Evolutionary conservation across 345 rosid species (phyloP), one percentile per base, ranked within the genome.

Genomic region (Turritis glabra): DNA sequence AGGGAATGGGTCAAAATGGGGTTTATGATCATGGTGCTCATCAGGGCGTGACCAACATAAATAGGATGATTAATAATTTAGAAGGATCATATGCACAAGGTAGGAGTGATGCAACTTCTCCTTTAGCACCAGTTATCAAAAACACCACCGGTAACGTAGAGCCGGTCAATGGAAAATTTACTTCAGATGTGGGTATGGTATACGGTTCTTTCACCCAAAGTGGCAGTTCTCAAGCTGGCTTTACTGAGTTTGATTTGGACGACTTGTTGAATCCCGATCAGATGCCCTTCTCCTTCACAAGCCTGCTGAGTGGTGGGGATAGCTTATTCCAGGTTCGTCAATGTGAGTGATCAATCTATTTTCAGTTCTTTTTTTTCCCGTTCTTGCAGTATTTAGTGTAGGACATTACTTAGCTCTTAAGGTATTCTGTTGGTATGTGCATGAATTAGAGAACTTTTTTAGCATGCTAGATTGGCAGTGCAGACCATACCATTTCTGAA

Each of bases 231-330:
- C 89, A 77, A 66, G 77, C 44, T 32, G 72, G 69, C 15, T 74
- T 64, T 64, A 51, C 54, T 8, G 79, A 69, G 50, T 58, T 69
- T 35, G 59, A 60, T 33, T 52, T 70, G 23, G 74, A 71, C 43
- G 77, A 81, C 27, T 37, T 72, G 67, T 26, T 74, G 67, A 29
- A 59, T 46, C 40, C 74, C 5, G 64, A 63, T 47, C 89, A 65
- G 62, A 64, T 43, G 71, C 80, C 65, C 44, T 47, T 76, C 81
- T 79, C 80, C 22, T 67, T 75, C 76, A 77, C 82, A n/a, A 72
- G 63, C 75, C 65, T 69, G 47, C 64, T 63, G 48, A 74, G 74
- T 19, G 47, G 59, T 41, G 61, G 69, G 26, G 57, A 74, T 50
- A 43, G 44, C 37, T 74, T 69, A 51, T 71, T 57, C 75, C 82